Conservation (phyloP, 345 rosid species). For the Citrus glauca region DNA sequence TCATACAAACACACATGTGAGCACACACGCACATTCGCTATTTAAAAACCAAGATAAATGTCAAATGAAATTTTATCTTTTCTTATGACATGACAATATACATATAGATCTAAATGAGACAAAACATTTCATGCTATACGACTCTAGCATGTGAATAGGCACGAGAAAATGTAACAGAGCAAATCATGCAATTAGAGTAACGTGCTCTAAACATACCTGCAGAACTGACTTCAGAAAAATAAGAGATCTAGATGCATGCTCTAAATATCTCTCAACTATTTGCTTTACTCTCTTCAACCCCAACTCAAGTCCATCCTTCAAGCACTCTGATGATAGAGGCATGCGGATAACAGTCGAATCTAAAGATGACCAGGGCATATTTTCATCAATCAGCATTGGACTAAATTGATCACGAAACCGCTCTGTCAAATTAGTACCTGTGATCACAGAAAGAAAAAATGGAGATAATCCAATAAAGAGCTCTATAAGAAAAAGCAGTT, state of each 20-base stretch:
- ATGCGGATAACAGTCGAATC: constrained; percentile 86
- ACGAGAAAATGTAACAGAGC: background rate
- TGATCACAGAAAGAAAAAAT: constrained; percentile 18
- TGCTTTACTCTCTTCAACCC: constrained; percentile 61
- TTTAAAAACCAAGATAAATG: background rate
- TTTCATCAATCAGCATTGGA: constrained; percentile 78
- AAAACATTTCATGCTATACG: background rate
- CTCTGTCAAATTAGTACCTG: constrained; percentile 80
- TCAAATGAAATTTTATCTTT: background rate
- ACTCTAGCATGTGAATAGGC: background rate
- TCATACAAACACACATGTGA: background rate
- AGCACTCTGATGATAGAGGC: constrained; percentile 76
- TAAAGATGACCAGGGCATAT: constrained; percentile 58
- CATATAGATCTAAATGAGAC: background rate
- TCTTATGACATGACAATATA: background rate
- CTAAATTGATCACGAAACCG: constrained; percentile 81
- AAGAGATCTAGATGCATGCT: constrained; percentile 73
- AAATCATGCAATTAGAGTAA: background rate
- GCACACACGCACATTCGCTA: background rate
- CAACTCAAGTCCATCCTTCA: constrained; percentile 71
- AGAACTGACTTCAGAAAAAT: constrained; percentile 74
- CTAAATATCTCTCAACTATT: constrained; percentile 61
- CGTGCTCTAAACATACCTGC: constrained; percentile 46
- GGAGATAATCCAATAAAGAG: background rate
- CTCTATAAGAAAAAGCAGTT: constrained; percentile 3